Evolutionary conservation across 1,139 yeast genomes (phyloP), one percentile per base, ranked within the genome.

Genomic region (Yamadazyma jaroonii): DNA sequence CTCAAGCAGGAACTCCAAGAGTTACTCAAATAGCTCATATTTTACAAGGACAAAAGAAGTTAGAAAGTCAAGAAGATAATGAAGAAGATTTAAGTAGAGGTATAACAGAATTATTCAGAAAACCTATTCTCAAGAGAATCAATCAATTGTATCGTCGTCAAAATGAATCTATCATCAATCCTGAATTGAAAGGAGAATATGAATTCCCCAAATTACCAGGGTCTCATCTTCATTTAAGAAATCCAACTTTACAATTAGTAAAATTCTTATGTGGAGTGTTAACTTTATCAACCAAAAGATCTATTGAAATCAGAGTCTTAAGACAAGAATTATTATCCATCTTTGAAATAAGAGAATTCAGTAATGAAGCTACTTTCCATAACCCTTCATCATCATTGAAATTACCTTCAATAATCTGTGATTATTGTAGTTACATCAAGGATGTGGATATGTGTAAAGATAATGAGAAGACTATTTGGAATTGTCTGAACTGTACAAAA

Each of bases 371-470:
- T 1, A 67, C 66, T n/a, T 90, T 90, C 59, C 60, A 58, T 29
- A 79, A 88, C 52, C 97, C 97, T 8, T 77, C 94, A 40, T 70
- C 84, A 0, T 75, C 87, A 0, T 67, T 92, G 45, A 65, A 72
- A 29, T 60, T 92, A 3, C 77, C 84, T 3, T 82, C 82, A 37
- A 73, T 88, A 4, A 69, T 85, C 10, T 92, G 98, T 64, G 85
- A 79, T 42, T 75, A 83, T 50, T 94, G 99, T 62, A 82, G 81
- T 47, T 75, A 67, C 48, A 77, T 82, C 25, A 69, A 82, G 29
- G 96, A 87, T 49, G 66, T 92, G 35, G 97, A 92, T 61, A 66
- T 90, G 37, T 92, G 97, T 59, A 78, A 82, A 31, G 88, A 82
- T 48, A 75, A 56, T 59, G 57, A 73, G 54, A 32, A 57, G 48